Evolutionary conservation across 768 basidiomycete species (phyloP).

Genomic region (Termitomyces heimii): DNA sequence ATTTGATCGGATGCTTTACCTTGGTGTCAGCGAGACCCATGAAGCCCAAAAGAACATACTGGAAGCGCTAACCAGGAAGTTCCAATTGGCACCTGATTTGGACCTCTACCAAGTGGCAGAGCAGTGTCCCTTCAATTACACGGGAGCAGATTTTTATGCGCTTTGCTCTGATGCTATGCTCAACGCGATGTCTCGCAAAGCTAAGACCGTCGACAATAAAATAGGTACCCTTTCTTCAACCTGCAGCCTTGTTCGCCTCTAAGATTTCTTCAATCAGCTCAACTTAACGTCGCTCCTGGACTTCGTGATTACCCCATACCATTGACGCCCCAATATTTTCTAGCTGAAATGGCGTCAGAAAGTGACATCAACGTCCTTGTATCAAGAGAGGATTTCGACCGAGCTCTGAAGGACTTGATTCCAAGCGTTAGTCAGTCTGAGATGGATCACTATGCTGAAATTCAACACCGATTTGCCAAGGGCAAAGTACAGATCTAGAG

Average conservation of each 20-base stretch:
- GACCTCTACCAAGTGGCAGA: conserved; percentile 60
- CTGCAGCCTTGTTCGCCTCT: not conserved
- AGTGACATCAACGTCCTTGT: conserved; percentile 77
- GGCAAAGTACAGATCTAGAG: not conserved
- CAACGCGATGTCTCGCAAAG: conserved; percentile 89
- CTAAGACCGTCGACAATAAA: conserved; percentile 67
- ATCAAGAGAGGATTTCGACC: conserved; percentile 64
- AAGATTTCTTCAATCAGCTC: conserved; percentile 18
- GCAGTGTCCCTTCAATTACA: conserved; percentile 86
- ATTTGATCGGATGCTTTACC: conserved; percentile 95
- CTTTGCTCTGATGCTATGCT: conserved; percentile 95
- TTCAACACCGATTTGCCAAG: conserved; percentile 65
- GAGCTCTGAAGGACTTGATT: conserved; percentile 62
- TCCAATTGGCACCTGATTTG: conserved; percentile 67
- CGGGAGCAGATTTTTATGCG: conserved; percentile 98
- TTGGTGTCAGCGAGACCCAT: conserved; percentile 87
- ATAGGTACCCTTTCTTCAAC: conserved; percentile 48
- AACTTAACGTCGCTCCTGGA: conserved; percentile 42
- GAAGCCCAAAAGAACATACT: conserved; percentile 82
- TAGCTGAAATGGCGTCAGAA: conserved; percentile 70
- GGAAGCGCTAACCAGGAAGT: conserved; percentile 88
- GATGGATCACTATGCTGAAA: conserved; percentile 74
- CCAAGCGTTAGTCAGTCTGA: conserved; percentile 84
- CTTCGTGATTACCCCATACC: conserved; percentile 51
- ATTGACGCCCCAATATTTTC: conserved; percentile 85